Conservation (phyloP, 495 filamentous ascomycete genomes). For the Achaetomiella virescens region DNA sequence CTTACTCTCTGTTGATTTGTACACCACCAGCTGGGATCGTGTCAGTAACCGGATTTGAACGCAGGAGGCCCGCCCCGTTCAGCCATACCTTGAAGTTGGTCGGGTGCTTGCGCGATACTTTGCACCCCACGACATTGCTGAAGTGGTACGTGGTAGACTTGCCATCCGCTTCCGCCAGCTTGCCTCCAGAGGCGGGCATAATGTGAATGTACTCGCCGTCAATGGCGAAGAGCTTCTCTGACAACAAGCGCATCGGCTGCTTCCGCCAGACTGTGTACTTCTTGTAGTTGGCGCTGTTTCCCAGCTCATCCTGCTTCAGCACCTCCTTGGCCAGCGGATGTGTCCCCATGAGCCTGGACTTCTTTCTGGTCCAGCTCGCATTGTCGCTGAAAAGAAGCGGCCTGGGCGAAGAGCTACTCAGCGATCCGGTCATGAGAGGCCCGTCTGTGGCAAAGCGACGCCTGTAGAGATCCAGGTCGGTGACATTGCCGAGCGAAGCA, state of each 20-base stretch:
- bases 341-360: slow-evolving; percentile 53
- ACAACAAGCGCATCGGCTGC: slow-evolving; percentile 87
- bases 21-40: slow-evolving; percentile 57
- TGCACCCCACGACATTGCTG: slow-evolving; percentile 86
- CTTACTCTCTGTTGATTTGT: slow-evolving; percentile 79
- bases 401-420: slow-evolving; percentile 75
- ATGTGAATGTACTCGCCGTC: slow-evolving; percentile 97
- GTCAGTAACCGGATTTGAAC: slow-evolving; percentile 11
- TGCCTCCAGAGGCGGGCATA: slow-evolving; percentile 60
- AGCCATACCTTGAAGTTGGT: slow-evolving; percentile 73
- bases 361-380: slow-evolving; percentile 56
- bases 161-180: slow-evolving; percentile 53
- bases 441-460: slow-evolving; percentile 79
- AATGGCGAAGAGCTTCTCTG: slow-evolving; percentile 76
- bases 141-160: slow-evolving; percentile 92
- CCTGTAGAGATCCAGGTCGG: slow-evolving; percentile 79
- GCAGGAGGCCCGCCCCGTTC: background rate
- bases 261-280: slow-evolving; percentile 91
- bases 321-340: slow-evolving; percentile 71
- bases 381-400: slow-evolving; percentile 60
- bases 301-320: slow-evolving; percentile 61
- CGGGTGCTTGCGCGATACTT: slow-evolving; percentile 83
- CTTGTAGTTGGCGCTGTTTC: slow-evolving; percentile 58
- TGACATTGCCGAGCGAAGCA: slow-evolving; percentile 74
- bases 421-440: slow-evolving; percentile 70